A percentile compares a stretch with the other conserved stretches of the same genome.
These are phyloP conservation scores for Globisporangium mamillatum DNA, from an alignment of 352 stramenopile species.

Conservation along the genomic window DNA sequence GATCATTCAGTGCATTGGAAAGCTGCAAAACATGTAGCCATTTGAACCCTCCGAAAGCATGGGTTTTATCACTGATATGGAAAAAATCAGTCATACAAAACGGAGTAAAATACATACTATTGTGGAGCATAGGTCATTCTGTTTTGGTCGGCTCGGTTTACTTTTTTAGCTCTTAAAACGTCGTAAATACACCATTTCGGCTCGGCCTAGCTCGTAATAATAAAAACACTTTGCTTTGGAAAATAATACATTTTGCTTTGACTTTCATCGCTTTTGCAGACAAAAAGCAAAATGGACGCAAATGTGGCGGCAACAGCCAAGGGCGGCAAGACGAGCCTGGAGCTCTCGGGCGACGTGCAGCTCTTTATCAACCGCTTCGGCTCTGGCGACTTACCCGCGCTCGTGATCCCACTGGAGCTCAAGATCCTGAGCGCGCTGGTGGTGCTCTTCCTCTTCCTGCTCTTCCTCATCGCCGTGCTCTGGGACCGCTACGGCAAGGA, in stretches of 20 bases:
- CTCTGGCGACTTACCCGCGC: constrained; percentile 20
- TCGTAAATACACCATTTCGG: neutral
- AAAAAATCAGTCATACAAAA: too few species aligned
- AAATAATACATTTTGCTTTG: neutral
- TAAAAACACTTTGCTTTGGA: neutral
- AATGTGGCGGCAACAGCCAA: constrained; percentile 14
- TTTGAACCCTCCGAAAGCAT: too few species aligned
- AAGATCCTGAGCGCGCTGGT: constrained; percentile 67
- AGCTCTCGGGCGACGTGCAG: constrained; percentile 30
- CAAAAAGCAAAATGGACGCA: constrained; percentile 9
- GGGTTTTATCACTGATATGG: too few species aligned
- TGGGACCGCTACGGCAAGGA: constrained; percentile 86
- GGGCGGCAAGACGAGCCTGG: constrained; percentile 12
- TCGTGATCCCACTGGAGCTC: constrained; percentile 54
- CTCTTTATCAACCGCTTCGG: constrained; percentile 16
- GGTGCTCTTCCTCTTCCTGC: constrained; percentile 71
- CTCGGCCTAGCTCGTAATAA: neutral
- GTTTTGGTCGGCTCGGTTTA: too few species aligned
- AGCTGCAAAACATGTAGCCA: too few species aligned
- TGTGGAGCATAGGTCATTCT: too few species aligned
- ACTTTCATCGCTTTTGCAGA: neutral
- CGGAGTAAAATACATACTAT: too few species aligned
- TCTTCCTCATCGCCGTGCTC: constrained; percentile 79
- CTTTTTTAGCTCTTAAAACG: neutral
- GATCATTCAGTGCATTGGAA: too few species aligned